Percentiles rank a stretch among this genome's conserved stretches.
phyloP scores from a whole-genome alignment of 768 basidiomycete genomes.

The Candolleomyces efflorescens region DNA sequence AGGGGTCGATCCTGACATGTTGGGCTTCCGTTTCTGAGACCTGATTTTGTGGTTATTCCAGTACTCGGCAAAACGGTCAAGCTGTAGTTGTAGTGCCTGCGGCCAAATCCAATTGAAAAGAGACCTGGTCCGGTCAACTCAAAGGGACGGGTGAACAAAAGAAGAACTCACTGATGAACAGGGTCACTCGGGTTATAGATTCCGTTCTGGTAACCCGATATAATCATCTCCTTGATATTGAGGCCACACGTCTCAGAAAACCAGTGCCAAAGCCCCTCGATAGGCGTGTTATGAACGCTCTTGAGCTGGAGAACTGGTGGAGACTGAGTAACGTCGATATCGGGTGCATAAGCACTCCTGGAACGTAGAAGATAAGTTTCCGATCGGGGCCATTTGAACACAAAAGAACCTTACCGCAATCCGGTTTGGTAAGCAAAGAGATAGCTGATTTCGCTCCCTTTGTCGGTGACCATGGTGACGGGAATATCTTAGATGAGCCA shows the following conservation, averaged over 20 bases:
- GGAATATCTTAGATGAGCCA: not conserved
- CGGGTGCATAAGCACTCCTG: conserved; percentile 13
- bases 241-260: conserved; percentile 3
- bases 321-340: conserved; percentile 14
- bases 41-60: no score
- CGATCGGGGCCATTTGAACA: no score
- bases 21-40: no score
- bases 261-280: no score
- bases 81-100: conserved; percentile 18
- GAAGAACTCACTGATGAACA: not conserved
- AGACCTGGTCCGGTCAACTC: not conserved
- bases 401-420: not conserved
- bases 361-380: no score
- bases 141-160: not conserved
- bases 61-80: no score
- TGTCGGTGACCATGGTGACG: conserved; percentile 1
- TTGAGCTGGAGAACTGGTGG: conserved; percentile 15
- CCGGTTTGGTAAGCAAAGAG: not conserved
- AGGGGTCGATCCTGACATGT: no score
- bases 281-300: conserved; percentile 7
- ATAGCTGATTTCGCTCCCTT: not conserved
- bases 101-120: conserved; percentile 26
- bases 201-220: conserved; percentile 1
- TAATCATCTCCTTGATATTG: conserved; percentile 16
- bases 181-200: not conserved